Percentiles rank a stretch among this genome's conserved stretches.
Conservation (phyloP, 176 grass and related monocot genomes). For the Tillandsia leiboldiana region DNA sequence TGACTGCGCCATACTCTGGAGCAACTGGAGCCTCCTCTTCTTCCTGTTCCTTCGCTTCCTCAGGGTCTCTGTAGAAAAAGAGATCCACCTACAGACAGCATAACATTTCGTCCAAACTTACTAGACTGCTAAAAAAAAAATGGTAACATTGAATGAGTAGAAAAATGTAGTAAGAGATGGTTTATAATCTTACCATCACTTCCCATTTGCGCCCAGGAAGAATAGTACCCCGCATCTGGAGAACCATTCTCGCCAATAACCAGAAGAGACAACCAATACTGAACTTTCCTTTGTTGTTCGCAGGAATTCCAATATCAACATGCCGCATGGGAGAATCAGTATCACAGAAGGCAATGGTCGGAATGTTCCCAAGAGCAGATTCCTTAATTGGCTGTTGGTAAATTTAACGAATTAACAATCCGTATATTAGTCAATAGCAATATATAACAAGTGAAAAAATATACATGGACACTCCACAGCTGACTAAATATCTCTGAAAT, state of each 20-base stretch:
- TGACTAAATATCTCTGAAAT: too few relatives aligned
- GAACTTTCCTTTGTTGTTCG: constrained; percentile 88
- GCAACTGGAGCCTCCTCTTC: constrained; percentile 58
- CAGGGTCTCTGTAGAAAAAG: constrained; percentile 91
- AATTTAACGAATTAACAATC: neutral
- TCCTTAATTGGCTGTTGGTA: constrained; percentile 78
- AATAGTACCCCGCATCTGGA: constrained; percentile 86
- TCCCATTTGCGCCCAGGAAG: constrained; percentile 80
- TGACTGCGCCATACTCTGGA: constrained; percentile 41
- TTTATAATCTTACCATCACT: constrained; percentile 52
- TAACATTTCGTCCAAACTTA: neutral
- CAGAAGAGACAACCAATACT: constrained; percentile 91
- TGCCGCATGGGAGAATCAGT: constrained; percentile 91
- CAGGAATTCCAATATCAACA: constrained; percentile 80
- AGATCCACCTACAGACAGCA: constrained; percentile 55
- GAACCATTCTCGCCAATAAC: constrained; percentile 86
- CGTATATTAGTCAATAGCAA: neutral
- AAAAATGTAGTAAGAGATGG: neutral
- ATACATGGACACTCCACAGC: too few relatives aligned
- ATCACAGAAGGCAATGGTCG: constrained; percentile 83
- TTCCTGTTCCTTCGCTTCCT: constrained; percentile 85
- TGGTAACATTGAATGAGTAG: neutral
- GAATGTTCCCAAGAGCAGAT: constrained; percentile 82
- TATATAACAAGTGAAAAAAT: too few relatives aligned
- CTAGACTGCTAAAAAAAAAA: neutral